Percentiles rank a stretch among this genome's conserved stretches.
Conservation (phyloP, 179 eudicot species). For the Spinacia oleracea region DNA sequence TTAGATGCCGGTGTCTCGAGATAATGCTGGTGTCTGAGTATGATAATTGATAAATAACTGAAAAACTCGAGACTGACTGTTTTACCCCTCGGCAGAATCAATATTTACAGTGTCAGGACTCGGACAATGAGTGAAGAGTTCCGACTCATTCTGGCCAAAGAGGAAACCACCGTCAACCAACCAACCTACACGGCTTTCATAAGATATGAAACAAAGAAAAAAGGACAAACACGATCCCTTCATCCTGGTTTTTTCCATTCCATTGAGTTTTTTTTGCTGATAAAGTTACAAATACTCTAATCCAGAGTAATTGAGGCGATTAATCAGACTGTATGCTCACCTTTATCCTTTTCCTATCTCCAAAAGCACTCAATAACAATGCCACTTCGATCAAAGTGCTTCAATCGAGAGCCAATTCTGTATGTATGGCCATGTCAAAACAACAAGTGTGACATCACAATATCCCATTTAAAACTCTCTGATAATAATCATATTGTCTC, state of each 20-base stretch:
- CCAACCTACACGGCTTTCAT: conserved; percentile 20
- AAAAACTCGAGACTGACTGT: conserved; percentile 18
- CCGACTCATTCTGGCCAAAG: conserved; percentile 13
- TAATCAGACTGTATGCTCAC: conserved; percentile 3
- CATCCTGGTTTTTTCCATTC: conserved; percentile 8
- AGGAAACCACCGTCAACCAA: conserved; percentile 19
- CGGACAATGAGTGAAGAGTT: background rate
- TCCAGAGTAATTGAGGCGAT: conserved; percentile 22
- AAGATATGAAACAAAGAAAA: conserved; percentile 24
- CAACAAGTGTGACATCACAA: conserved; percentile 42
- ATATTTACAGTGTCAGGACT: conserved; percentile 35
- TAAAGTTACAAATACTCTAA: conserved; percentile 23
- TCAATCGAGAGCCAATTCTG: background rate
- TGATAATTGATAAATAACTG: no score
- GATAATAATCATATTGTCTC: conserved; percentile 93
- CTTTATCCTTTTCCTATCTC: conserved; percentile 9
- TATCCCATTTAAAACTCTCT: conserved; percentile 91
- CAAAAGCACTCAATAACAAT: conserved; percentile 5
- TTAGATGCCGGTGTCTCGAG: conserved; percentile 19
- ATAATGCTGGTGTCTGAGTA: conserved; percentile 19
- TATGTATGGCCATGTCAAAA: conserved; percentile 10
- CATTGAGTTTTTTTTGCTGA: conserved; percentile 11
- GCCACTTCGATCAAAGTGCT: conserved; percentile 11
- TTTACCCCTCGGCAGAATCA: conserved; percentile 19
- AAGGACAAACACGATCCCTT: conserved; percentile 11